phyloP scores from a whole-genome alignment of 2,329 filamentous ascomycete species.

The Hymenoscyphus albidus region DNA sequence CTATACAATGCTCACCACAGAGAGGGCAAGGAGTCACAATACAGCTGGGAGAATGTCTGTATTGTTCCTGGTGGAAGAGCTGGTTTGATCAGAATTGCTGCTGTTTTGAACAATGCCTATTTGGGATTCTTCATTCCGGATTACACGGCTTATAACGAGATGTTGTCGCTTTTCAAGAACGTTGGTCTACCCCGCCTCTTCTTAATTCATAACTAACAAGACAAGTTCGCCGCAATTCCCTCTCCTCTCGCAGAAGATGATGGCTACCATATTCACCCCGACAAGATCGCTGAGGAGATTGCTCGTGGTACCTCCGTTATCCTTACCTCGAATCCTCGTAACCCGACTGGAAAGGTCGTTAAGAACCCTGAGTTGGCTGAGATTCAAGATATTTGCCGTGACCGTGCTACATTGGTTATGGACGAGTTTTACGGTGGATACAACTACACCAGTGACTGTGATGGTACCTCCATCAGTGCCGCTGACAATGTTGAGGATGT shows the following conservation, averaged over 20 bases:
- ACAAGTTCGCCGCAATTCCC: conserved; percentile 77
- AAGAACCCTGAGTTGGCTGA: conserved; percentile 78
- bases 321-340: conserved; percentile 90
- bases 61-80: conserved; percentile 93
- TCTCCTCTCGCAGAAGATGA: conserved; percentile 81
- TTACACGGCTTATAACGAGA: conserved; percentile 97
- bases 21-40: conserved; percentile 80
- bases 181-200: conserved; percentile 40
- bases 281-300: conserved; percentile 91
- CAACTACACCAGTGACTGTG: conserved; percentile 91
- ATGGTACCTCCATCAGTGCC: conserved; percentile 82
- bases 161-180: conserved; percentile 92
- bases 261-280: conserved; percentile 87
- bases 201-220: background rate
- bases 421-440: conserved; percentile 97
- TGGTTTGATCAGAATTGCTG: conserved; percentile 89
- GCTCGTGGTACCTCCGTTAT: conserved; percentile 83
- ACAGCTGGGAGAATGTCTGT: conserved; percentile 96
- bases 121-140: conserved; percentile 92
- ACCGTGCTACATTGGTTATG: conserved; percentile 85
- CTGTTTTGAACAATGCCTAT: conserved; percentile 88
- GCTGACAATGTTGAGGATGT: conserved; percentile 90
- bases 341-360: conserved; percentile 87
- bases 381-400: conserved; percentile 90
- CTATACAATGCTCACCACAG: conserved; percentile 94